Percentiles rank a stretch among this genome's conserved stretches.
Conservation (phyloP, 2,329 filamentous ascomycete species). For the Verticillium dahliae region DNA sequence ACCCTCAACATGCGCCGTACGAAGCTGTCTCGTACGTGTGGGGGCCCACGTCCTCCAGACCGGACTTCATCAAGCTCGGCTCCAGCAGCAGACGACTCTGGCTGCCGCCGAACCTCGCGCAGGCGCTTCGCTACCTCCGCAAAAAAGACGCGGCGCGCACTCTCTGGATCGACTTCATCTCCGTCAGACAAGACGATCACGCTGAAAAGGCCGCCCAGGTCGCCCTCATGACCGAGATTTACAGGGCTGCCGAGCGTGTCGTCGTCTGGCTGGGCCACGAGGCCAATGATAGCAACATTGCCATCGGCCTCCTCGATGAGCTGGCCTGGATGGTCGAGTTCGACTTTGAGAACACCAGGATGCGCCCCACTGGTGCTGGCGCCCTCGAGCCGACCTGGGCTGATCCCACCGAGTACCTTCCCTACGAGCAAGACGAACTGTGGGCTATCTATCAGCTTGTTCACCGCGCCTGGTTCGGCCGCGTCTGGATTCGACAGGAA, state of each 20-base stretch:
- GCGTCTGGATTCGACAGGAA: background rate
- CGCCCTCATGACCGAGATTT: slow-evolving; percentile 3
- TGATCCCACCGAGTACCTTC: background rate
- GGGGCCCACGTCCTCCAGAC: slow-evolving; percentile 3
- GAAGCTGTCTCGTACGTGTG: slow-evolving; percentile 12
- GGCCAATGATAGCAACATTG: background rate
- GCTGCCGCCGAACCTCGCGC: background rate
- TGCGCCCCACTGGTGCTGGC: background rate
- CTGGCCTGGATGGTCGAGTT: slow-evolving; percentile 2
- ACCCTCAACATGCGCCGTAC: slow-evolving; percentile 5
- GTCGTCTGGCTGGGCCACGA: slow-evolving; percentile 4
- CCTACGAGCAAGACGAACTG: slow-evolving; percentile 2
- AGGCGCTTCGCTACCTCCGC: slow-evolving; percentile 2
- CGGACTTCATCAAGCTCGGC: slow-evolving; percentile 1
- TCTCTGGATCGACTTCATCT: slow-evolving; percentile 6
- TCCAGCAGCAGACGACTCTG: background rate
- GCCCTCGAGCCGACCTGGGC: background rate
- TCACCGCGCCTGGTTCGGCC: slow-evolving; percentile 1
- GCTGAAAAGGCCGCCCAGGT: slow-evolving; percentile 6
- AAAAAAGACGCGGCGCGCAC: background rate
- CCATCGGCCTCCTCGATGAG: background rate
- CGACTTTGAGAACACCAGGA: slow-evolving; percentile 1
- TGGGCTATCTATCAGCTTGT: slow-evolving; percentile 3
- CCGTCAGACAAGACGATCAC: slow-evolving; percentile 3
- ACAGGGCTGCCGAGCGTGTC: slow-evolving; percentile 2